These are phyloP conservation scores for Capronia americana DNA, from an alignment of 2,329 filamentous ascomycete genomes.

Conservation along the genomic window DNA sequence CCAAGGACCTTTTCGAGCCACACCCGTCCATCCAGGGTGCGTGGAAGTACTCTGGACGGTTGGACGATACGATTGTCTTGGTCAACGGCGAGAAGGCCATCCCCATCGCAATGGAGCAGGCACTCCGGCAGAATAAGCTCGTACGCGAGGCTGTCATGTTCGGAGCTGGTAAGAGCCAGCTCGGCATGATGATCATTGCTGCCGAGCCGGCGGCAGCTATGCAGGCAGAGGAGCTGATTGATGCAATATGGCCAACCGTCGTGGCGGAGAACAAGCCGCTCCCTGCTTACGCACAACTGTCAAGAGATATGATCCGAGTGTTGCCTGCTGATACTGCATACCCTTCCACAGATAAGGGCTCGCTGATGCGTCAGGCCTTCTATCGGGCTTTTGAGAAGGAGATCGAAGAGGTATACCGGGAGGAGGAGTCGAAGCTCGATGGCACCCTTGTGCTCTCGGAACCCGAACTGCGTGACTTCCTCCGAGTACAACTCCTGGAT, in stretches of 20 bases:
- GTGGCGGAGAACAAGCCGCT: slow-evolving; percentile 58
- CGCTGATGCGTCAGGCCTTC: slow-evolving; percentile 60
- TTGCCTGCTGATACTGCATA: slow-evolving; percentile 55
- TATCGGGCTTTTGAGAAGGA: slow-evolving; percentile 57
- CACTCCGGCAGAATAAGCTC: slow-evolving; percentile 58
- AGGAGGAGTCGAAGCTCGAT: slow-evolving; percentile 29
- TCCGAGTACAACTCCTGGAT: slow-evolving; percentile 43
- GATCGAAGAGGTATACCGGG: slow-evolving; percentile 56
- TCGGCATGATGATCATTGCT: slow-evolving; percentile 62
- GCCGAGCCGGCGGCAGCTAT: slow-evolving; percentile 53
- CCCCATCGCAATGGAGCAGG: slow-evolving; percentile 59
- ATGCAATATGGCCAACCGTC: slow-evolving; percentile 58
- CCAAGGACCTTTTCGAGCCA: slow-evolving; percentile 58
- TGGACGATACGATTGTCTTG: slow-evolving; percentile 57
- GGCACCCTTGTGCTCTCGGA: slow-evolving; percentile 40
- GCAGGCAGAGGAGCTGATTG: slow-evolving; percentile 54
- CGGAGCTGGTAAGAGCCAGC: slow-evolving; percentile 59
- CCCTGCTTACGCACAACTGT: slow-evolving; percentile 57
- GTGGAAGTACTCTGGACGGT: slow-evolving; percentile 55
- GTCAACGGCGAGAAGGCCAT: slow-evolving; percentile 60
- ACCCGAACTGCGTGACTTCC: slow-evolving; percentile 45
- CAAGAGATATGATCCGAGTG: slow-evolving; percentile 53
- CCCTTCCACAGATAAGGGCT: slow-evolving; percentile 63
- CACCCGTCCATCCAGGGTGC: slow-evolving; percentile 36
- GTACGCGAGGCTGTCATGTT: slow-evolving; percentile 66